These are phyloP conservation scores for Lenwebbia sp. DNA, from an alignment of 345 rosid species.

Conservation along the genomic window DNA sequence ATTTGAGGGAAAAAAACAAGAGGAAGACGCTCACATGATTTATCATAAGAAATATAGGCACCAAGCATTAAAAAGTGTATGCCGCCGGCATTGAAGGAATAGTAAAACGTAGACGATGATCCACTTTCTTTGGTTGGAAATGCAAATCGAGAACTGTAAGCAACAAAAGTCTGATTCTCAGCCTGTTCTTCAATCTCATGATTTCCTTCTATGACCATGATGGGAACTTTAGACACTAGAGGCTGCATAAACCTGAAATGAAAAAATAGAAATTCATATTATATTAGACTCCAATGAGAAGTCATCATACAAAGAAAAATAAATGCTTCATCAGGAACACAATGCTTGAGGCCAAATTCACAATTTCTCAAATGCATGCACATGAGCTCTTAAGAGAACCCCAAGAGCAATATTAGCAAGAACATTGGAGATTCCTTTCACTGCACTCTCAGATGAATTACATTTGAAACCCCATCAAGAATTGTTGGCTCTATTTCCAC, in stretches of 20 bases:
- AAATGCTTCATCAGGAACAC: background rate
- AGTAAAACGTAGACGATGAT: conserved; percentile 63
- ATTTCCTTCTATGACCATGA: conserved; percentile 85
- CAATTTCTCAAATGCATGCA: background rate
- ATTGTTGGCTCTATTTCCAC: background rate
- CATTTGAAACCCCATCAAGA: background rate
- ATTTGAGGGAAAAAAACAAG: background rate
- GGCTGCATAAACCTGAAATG: conserved; percentile 68
- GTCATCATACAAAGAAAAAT: background rate
- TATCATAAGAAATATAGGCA: conserved; percentile 50
- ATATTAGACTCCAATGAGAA: background rate
- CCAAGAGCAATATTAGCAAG: background rate
- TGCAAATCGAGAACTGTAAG: conserved; percentile 80
- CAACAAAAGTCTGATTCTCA: conserved; percentile 50
- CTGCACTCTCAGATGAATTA: background rate
- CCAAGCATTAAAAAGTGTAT: conserved; percentile 87
- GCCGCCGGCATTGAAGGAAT: conserved; percentile 90
- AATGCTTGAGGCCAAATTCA: background rate
- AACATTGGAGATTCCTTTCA: background rate
- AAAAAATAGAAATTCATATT: background rate
- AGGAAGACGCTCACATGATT: conserved; percentile 32
- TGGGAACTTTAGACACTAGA: conserved; percentile 54
- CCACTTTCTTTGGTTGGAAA: conserved; percentile 71
- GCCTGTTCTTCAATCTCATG: conserved; percentile 78
- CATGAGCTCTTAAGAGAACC: background rate